Base-by-base conservation (phyloP, 768 basidiomycete species). In the Collybia sordida region DNA sequence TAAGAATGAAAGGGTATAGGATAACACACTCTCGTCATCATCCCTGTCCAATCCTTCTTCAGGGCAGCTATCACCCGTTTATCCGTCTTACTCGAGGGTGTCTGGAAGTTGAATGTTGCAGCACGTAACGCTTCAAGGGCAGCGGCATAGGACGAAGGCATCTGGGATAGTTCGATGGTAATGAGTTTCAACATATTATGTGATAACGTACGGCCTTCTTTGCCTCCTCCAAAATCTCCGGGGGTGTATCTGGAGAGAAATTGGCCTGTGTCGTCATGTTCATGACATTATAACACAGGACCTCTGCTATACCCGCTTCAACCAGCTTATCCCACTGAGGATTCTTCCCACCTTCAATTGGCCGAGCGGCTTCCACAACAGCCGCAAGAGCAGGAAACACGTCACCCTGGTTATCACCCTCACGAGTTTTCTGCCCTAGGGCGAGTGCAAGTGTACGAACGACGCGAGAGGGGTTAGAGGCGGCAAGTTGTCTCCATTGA, bases 11-110 rank as follows among this genome's bases (percentile, higher is more conserved):
- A 14, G 31, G 31, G 19, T 3, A 12, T 15, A 45, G 3, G 46
- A 48, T n/a, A 8, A 54, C 52, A 9, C 52, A 44, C 15, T 54
- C 47, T 31, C 31, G 5, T 31, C 48, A 54, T 54, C 52, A 54
- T 54, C 18, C 37, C 23, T 1, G 52, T 15, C 52, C 52, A 54
- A 12, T 54, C 37, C 28, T 43, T 46, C 9, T 48, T 47, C 4
- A 53, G 37, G 1, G 47, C 47, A 24, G 31, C 38, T 12, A 53
- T 45, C 12, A 53, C 18, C n/a, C 22, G 41, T 38, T 37, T 46
- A 25, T 50, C 44, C 3, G 48, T 50, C 43, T 24, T 24, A 5
- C 44, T 49, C 11, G 45, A 45, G 4, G 45, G 38, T 9, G 45
- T 25, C 14, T 37, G 28, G 14, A 49, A 46, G 1, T 15, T 34